Evolutionary conservation across 1,139 yeast species (phyloP).

Genomic region (Pneumocystis canis): DNA sequence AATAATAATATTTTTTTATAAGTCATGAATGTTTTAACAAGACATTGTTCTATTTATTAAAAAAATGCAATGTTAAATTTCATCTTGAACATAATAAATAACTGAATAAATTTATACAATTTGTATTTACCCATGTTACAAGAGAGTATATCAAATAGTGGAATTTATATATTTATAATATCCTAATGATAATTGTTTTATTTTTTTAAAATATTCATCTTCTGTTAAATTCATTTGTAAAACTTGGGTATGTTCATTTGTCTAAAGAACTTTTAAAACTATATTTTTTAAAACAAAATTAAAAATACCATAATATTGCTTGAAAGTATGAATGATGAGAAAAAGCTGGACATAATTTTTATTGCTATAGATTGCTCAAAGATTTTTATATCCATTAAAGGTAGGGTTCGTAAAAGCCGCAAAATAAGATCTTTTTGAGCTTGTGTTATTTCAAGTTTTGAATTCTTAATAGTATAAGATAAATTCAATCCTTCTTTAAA

Average conservation of each 20-base stretch:
- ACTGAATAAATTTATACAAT: background rate
- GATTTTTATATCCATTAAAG: constrained; percentile 2
- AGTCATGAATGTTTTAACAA: background rate
- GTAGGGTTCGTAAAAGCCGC: constrained; percentile 2
- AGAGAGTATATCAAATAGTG: background rate
- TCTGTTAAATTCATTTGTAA: background rate
- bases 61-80: background rate
- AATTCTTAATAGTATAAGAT: background rate
- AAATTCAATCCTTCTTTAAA: background rate
- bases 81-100: background rate
- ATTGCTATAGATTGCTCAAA: constrained; percentile 9
- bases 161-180: background rate
- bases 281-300: background rate
- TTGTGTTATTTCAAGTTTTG: background rate
- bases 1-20: background rate
- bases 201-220: background rate
- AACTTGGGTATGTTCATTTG: background rate
- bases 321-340: background rate
- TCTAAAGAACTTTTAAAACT: background rate
- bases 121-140: background rate
- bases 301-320: background rate
- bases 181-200: background rate
- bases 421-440: background rate
- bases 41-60: background rate
- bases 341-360: background rate